phyloP scores from a whole-genome alignment of 2,329 filamentous ascomycete genomes.

The Amauroascus verrucosus region DNA sequence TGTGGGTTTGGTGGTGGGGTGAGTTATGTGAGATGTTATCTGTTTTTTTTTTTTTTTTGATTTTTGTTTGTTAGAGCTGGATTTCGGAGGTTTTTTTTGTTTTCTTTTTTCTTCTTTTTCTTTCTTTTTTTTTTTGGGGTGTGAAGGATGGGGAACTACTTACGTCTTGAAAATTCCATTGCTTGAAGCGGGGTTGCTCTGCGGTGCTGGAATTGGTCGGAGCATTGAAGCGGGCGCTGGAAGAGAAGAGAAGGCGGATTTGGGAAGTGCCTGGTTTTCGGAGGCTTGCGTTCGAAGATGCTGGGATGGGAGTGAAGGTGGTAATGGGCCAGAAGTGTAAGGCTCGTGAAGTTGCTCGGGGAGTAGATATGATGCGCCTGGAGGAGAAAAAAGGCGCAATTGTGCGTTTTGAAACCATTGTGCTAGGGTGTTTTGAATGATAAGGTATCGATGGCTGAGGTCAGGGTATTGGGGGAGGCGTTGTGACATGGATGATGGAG shows the following conservation, averaged over 20 bases:
- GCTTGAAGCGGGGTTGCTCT: constrained; percentile 10
- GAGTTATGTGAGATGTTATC: constrained; percentile 30
- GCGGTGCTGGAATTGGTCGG: background rate
- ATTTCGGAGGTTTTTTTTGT: no score
- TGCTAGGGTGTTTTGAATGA: background rate
- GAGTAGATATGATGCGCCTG: background rate
- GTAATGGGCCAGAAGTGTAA: background rate
- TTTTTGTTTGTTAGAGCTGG: background rate
- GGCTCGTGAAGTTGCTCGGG: background rate
- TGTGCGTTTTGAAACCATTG: constrained; percentile 7
- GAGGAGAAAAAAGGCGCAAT: constrained; percentile 1
- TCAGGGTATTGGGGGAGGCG: background rate
- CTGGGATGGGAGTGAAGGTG: background rate
- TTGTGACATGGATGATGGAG: background rate
- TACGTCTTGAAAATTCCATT: constrained; percentile 18
- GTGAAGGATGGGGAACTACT: background rate
- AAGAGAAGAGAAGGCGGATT: constrained; percentile 6
- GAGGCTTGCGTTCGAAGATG: background rate
- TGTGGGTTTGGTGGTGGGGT: constrained; percentile 20
- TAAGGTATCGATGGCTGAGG: background rate
- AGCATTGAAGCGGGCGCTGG: background rate
- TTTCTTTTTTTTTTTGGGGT: background rate
- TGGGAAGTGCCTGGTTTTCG: background rate
- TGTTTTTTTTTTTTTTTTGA: constrained; percentile 13
- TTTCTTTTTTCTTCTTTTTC: background rate